phyloP scores from a whole-genome alignment of 345 rosid species.

The Euphorbia pulcherrima region DNA sequence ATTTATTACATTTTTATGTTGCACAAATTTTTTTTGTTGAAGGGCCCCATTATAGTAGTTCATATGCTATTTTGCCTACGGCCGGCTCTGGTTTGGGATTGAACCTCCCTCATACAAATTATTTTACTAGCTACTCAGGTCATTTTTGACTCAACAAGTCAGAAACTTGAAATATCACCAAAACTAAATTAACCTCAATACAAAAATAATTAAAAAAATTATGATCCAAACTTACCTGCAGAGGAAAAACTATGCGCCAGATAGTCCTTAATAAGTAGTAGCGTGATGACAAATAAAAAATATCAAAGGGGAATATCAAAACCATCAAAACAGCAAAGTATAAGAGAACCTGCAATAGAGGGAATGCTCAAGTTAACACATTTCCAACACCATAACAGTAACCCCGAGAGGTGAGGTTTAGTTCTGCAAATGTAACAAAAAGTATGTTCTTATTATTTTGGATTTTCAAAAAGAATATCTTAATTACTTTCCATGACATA shows the following conservation, averaged over 20 bases:
- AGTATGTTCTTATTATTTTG: not conserved
- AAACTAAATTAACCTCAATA: not conserved
- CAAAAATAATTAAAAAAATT: constrained; percentile 8
- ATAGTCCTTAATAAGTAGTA: constrained; percentile 80
- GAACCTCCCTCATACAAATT: not conserved
- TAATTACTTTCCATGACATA: too few species aligned
- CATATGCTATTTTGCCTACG: too few species aligned
- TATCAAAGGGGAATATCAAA: constrained; percentile 77
- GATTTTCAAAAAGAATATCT: not conserved
- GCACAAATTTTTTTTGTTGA: too few species aligned
- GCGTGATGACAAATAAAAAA: constrained; percentile 78
- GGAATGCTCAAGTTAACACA: constrained; percentile 1
- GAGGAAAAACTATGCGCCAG: constrained; percentile 81
- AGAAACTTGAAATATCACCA: constrained; percentile 10
- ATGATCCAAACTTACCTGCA: constrained; percentile 56
- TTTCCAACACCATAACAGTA: not conserved
- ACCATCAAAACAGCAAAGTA: constrained; percentile 61
- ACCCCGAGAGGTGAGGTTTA: not conserved
- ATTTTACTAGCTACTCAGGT: not conserved
- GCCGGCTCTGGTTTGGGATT: too few species aligned
- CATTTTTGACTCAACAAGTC: not conserved
- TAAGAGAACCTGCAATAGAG: constrained; percentile 63
- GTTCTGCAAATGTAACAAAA: not conserved
- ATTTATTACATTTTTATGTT: too few species aligned
- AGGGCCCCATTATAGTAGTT: too few species aligned